These are phyloP conservation scores for Elongisporangium senticosum DNA, from an alignment of 352 stramenopile genomes.

Conservation along the genomic window DNA sequence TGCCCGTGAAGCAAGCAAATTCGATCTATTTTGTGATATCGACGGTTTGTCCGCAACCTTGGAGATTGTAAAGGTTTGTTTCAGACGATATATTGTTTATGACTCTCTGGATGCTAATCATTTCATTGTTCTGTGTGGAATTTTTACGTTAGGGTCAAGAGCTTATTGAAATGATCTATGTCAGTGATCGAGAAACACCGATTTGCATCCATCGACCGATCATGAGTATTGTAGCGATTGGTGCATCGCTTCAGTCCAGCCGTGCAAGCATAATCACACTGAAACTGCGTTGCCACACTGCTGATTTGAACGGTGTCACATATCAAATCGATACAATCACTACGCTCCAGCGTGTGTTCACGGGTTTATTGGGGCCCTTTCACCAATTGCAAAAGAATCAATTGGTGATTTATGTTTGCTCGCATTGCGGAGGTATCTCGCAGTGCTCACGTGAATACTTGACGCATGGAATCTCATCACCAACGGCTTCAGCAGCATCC, in stretches of 20 bases:
- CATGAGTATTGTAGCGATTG: conserved; percentile 46
- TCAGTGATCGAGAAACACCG: conserved; percentile 25
- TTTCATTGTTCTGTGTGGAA: not conserved
- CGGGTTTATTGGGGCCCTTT: conserved; percentile 33
- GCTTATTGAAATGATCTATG: conserved; percentile 36
- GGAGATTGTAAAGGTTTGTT: conserved; percentile 43
- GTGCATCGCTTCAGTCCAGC: conserved; percentile 39
- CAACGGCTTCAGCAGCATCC: conserved; percentile 6
- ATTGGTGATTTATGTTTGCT: conserved; percentile 44
- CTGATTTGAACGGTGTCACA: conserved; percentile 27
- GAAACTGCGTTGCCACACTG: conserved; percentile 29
- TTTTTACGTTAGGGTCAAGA: conserved; percentile 30
- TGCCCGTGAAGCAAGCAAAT: conserved; percentile 48
- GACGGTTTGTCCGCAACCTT: conserved; percentile 58
- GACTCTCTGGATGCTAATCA: not conserved
- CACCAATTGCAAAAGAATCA: conserved; percentile 34
- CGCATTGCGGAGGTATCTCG: conserved; percentile 52
- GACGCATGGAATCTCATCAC: conserved; percentile 3
- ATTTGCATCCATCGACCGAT: conserved; percentile 41
- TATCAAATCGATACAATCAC: conserved; percentile 49
- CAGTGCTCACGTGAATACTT: conserved; percentile 44
- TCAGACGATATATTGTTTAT: not conserved
- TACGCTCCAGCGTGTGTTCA: conserved; percentile 35
- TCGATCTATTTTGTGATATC: conserved; percentile 57
- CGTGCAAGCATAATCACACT: conserved; percentile 51